A percentile compares a stretch with the other conserved stretches of the same genome.
phyloP scores from a whole-genome alignment of 2,329 filamentous ascomycete genomes.

The Cryphonectria naterciae region DNA sequence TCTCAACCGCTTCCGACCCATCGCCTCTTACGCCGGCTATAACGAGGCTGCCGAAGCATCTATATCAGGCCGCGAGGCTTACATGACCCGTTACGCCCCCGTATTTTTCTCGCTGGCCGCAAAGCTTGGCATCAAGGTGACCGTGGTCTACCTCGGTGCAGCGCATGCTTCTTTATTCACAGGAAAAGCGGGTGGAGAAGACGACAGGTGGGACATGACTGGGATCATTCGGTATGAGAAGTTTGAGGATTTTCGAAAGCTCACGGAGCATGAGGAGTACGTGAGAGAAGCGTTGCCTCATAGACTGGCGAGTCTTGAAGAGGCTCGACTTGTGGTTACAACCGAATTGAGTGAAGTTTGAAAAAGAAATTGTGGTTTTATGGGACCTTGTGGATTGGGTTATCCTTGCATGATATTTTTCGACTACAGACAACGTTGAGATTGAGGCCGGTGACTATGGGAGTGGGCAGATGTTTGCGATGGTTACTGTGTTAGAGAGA shows the following conservation, averaged over 20 bases:
- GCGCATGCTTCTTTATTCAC: background rate
- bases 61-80: background rate
- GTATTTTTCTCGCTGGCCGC: background rate
- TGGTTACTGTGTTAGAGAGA: background rate
- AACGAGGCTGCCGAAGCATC: background rate
- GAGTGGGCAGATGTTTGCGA: background rate
- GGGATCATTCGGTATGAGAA: constrained; percentile 3
- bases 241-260: background rate
- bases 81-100: background rate
- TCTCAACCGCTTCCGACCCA: background rate
- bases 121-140: background rate
- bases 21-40: background rate
- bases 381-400: too few relatives aligned
- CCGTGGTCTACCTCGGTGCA: background rate
- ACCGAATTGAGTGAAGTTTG: background rate
- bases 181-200: background rate
- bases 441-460: too few relatives aligned
- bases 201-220: background rate
- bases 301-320: background rate
- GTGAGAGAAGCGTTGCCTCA: background rate
- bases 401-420: too few relatives aligned
- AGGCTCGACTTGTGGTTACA: constrained; percentile 4
- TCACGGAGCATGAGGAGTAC: constrained; percentile 1
- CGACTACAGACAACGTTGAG: too few relatives aligned
- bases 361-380: too few relatives aligned